These are phyloP conservation scores for Populus tomentosa DNA, from an alignment of 441 rosid genomes.

Conservation along the genomic window DNA sequence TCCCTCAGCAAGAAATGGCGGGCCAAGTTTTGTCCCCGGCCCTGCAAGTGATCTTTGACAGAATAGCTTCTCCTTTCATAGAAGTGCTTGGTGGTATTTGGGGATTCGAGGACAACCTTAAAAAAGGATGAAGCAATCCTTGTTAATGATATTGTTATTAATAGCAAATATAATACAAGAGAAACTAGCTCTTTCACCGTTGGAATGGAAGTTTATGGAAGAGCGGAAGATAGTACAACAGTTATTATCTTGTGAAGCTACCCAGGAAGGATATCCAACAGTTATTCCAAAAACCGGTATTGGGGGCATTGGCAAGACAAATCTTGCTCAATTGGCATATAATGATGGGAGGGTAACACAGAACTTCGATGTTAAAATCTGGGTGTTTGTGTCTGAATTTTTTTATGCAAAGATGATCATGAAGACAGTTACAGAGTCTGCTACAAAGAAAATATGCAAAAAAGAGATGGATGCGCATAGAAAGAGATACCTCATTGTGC, in stretches of 20 bases:
- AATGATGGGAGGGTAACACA: conserved; percentile 7
- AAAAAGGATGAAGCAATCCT: conserved; percentile 7
- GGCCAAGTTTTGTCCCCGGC: conserved; percentile 14
- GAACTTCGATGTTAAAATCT: background rate
- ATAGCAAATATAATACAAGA: background rate
- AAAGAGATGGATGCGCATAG: background rate
- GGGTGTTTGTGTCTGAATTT: conserved; percentile 1
- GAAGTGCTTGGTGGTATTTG: background rate
- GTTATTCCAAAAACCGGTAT: background rate
- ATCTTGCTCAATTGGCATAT: background rate
- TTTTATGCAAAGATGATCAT: conserved; percentile 4
- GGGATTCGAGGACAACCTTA: conserved; percentile 7
- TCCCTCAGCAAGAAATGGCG: conserved; percentile 10
- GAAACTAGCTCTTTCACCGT: background rate
- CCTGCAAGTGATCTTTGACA: conserved; percentile 18
- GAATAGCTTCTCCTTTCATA: conserved; percentile 14
- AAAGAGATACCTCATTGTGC: background rate
- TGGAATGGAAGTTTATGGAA: conserved; percentile 3
- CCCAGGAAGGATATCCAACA: background rate
- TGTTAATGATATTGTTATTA: background rate
- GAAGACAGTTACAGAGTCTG: background rate
- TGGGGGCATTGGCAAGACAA: background rate
- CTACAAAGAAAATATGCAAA: background rate
- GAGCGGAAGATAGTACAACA: background rate
- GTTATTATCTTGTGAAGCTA: background rate